Evolutionary conservation across 1,139 yeast species (phyloP).

Genomic region (Candida frijolesensis): DNA sequence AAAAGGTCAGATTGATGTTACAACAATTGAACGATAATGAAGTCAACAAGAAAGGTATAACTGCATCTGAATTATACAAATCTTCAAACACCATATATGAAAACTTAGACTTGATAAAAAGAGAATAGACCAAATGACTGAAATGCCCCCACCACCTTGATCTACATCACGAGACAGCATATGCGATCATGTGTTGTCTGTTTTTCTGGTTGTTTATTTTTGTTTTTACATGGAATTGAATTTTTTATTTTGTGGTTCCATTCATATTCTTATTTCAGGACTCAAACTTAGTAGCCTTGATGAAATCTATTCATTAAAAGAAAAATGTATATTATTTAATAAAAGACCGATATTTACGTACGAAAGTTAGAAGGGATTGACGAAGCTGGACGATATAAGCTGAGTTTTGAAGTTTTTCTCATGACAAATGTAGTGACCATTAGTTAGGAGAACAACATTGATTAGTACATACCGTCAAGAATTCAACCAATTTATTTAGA

Average conservation of each 20-base stretch:
- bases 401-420: too few species aligned
- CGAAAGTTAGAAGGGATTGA: not conserved
- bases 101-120: constrained; percentile 46
- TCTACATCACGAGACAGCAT: too few species aligned
- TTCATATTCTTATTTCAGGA: not conserved
- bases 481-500: too few species aligned
- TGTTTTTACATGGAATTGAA: not conserved
- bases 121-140: constrained; percentile 13
- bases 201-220: not conserved
- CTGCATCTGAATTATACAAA: constrained; percentile 48
- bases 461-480: not conserved
- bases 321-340: constrained; percentile 1
- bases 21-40: constrained; percentile 52
- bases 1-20: constrained; percentile 47
- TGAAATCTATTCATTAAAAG: not conserved
- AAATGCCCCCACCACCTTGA: not conserved
- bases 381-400: too few species aligned
- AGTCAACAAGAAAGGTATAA: constrained; percentile 40
- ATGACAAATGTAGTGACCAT: too few species aligned
- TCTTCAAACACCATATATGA: constrained; percentile 47
- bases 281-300: not conserved
- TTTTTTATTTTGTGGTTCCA: not conserved
- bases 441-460: not conserved
- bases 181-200: not conserved
- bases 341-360: not conserved